phyloP scores from a whole-genome alignment of 306 rosid species.

The Styphnolobium japonicum region DNA sequence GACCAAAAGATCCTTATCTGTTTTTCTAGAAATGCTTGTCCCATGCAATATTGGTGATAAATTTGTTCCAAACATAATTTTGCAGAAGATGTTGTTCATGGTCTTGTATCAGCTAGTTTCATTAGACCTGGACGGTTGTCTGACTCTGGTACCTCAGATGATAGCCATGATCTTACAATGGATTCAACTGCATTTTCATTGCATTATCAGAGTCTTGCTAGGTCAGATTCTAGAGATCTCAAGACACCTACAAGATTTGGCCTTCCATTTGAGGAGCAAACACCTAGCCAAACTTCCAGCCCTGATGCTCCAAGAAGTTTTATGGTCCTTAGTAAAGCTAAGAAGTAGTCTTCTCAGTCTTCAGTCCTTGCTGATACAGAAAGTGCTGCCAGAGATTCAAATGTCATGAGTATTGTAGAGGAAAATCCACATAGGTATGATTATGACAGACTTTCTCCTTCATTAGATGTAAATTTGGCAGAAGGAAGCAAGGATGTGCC shows the following conservation, averaged over 20 bases:
- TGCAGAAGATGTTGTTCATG: conserved; percentile 61
- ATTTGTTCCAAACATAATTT: background rate
- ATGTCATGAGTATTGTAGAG: conserved; percentile 73
- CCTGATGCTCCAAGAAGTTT: conserved; percentile 41
- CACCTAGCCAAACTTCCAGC: conserved; percentile 35
- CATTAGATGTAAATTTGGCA: conserved; percentile 57
- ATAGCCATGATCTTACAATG: conserved; percentile 65
- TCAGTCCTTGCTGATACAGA: conserved; percentile 18
- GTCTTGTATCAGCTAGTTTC: conserved; percentile 66
- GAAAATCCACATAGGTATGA: conserved; percentile 46
- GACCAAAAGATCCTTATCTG: too few species aligned
- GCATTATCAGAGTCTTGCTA: conserved; percentile 72
- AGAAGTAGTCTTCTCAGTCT: conserved; percentile 36
- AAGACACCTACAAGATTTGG: conserved; percentile 52
- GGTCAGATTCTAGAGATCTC: conserved; percentile 56
- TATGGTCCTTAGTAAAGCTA: conserved; percentile 50
- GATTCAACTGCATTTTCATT: conserved; percentile 70
- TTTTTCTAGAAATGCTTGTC: too few species aligned
- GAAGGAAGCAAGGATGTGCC: conserved; percentile 52
- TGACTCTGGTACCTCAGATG: conserved; percentile 55
- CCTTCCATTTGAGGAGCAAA: conserved; percentile 47
- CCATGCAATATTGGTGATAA: too few species aligned
- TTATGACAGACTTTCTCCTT: conserved; percentile 55
- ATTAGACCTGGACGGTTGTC: conserved; percentile 55
- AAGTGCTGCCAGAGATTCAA: conserved; percentile 57